Conservation (phyloP, 805 yeast species). For the Lachancea cidri region DNA sequence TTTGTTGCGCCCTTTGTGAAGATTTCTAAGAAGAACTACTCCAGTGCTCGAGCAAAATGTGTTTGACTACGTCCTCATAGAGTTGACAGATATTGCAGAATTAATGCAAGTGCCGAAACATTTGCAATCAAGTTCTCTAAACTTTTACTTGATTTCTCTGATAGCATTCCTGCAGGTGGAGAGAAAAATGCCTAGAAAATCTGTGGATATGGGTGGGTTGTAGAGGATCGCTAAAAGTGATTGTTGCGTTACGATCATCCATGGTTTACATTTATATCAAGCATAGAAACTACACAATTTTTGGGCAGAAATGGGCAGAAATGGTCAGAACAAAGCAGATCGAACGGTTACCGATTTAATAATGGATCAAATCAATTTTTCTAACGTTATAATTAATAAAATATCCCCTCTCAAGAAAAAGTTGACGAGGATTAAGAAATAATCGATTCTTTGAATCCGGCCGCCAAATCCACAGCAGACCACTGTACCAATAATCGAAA, state of each 20-base stretch:
- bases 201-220: conserved; percentile 38
- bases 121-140: conserved; percentile 40
- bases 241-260: conserved; percentile 45
- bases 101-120: conserved; percentile 50
- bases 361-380: conserved; percentile 44
- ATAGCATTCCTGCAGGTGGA: conserved; percentile 21
- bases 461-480: conserved; percentile 36
- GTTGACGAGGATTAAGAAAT: conserved; percentile 29
- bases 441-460: conserved; percentile 37
- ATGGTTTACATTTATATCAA: conserved; percentile 39
- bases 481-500: conserved; percentile 36
- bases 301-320: conserved; percentile 38
- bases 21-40: conserved; percentile 42
- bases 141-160: conserved; percentile 28
- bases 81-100: conserved; percentile 44
- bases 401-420: conserved; percentile 28
- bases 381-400: conserved; percentile 41
- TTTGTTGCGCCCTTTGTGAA: conserved; percentile 45
- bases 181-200: conserved; percentile 16
- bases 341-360: conserved; percentile 42
- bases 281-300: conserved; percentile 41
- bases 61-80: conserved; percentile 41
- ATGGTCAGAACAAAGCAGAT: conserved; percentile 39
- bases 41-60: conserved; percentile 32
- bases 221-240: conserved; percentile 37